Percentiles rank a stretch among this genome's conserved stretches.
Conservation (phyloP, 1,284 basidiomycete species). For the Fomitiporia mediterranea region DNA sequence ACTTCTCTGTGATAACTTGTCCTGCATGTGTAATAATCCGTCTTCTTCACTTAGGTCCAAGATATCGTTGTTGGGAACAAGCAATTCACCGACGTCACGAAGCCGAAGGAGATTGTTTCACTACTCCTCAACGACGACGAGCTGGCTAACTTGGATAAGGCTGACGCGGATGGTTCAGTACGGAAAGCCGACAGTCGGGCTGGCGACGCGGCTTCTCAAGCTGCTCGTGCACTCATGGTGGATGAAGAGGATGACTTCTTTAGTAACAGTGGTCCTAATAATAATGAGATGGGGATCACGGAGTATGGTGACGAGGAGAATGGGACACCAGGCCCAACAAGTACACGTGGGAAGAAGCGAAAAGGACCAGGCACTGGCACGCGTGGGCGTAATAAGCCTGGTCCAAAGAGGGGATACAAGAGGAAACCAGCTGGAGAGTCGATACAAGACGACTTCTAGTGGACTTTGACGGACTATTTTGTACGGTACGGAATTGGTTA, state of each 20-base stretch:
- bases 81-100: constrained; percentile 86
- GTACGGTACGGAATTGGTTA: constrained; percentile 12
- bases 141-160: constrained; percentile 51
- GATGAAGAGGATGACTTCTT: constrained; percentile 84
- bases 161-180: constrained; percentile 32
- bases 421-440: constrained; percentile 25
- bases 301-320: constrained; percentile 37
- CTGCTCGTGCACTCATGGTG: constrained; percentile 69
- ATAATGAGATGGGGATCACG: constrained; percentile 24
- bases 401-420: constrained; percentile 25
- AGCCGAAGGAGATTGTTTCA: constrained; percentile 96
- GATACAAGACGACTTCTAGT: constrained; percentile 9
- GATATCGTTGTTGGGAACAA: constrained; percentile 99
- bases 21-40: no score
- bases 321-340: constrained; percentile 23
- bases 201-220: constrained; percentile 31
- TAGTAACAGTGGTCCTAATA: constrained; percentile 40
- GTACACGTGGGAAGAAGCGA: constrained; percentile 34
- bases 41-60: constrained; percentile 90
- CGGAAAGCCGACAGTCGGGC: constrained; percentile 36
- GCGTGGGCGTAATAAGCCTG: constrained; percentile 30
- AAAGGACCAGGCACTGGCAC: constrained; percentile 29
- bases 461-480: constrained; percentile 3
- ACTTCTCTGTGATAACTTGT: not conserved
- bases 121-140: constrained; percentile 95